Conservation (phyloP, 345 rosid genomes). For the Gossypium sturtianum region DNA sequence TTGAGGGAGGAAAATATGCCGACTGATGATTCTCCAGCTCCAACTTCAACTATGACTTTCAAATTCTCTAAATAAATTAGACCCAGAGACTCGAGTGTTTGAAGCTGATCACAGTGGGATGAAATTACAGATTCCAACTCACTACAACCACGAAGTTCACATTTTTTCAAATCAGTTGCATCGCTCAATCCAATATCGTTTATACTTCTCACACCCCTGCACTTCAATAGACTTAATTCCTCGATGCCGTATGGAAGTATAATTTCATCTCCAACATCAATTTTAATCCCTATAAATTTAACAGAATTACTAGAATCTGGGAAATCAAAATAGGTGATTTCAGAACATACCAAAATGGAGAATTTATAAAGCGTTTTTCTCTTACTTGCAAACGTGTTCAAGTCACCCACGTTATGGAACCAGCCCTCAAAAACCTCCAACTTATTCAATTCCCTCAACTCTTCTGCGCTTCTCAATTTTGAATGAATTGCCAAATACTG, state of each 20-base stretch:
- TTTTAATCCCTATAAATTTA: neutral
- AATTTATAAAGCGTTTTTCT: neutral
- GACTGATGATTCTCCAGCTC: too few species aligned
- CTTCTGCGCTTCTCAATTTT: too few species aligned
- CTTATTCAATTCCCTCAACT: too few species aligned
- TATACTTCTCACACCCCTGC: neutral
- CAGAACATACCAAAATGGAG: too few species aligned
- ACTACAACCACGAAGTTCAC: neutral
- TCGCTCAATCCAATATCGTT: neutral
- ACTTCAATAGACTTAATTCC: too few species aligned
- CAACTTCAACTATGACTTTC: too few species aligned
- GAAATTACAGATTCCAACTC: neutral
- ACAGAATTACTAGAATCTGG: neutral
- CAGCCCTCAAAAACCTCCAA: neutral
- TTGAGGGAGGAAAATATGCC: too few species aligned
- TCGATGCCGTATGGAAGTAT: neutral
- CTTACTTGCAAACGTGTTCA: neutral
- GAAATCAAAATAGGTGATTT: fast-evolving
- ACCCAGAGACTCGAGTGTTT: neutral
- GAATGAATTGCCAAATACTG: neutral
- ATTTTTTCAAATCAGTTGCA: neutral
- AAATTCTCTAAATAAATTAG: too few species aligned
- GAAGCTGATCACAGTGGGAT: neutral
- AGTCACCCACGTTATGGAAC: neutral
- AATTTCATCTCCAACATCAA: neutral